phyloP scores from a whole-genome alignment of 2,329 filamentous ascomycete species.

The Cladosporium phlei region DNA sequence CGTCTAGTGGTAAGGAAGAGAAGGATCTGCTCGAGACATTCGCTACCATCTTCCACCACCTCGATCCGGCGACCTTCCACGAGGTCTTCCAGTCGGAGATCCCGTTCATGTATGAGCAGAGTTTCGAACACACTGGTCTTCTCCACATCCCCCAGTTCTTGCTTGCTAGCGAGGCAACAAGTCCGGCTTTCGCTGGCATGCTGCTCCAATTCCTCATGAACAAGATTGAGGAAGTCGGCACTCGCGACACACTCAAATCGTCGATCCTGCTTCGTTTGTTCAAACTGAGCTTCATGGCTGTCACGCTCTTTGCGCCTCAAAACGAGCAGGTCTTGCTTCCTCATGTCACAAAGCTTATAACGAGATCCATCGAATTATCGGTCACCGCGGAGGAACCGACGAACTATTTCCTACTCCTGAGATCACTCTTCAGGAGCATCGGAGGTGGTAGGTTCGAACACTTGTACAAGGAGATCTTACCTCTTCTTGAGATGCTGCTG shows the following conservation, averaged over 20 bases:
- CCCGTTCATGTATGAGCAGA: slow-evolving; percentile 92
- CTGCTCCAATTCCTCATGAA: slow-evolving; percentile 96
- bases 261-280: slow-evolving; percentile 90
- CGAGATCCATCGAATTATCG: slow-evolving; percentile 92
- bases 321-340: slow-evolving; percentile 95
- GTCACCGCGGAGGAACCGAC: slow-evolving; percentile 95
- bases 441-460: slow-evolving; percentile 96
- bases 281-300: slow-evolving; percentile 98
- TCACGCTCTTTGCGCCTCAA: slow-evolving; percentile 87
- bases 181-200: slow-evolving; percentile 97
- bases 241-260: slow-evolving; percentile 83
- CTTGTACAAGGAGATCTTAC: slow-evolving; percentile 95
- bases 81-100: slow-evolving; percentile 98
- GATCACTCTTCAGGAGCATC: slow-evolving; percentile 92
- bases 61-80: slow-evolving; percentile 96
- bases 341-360: slow-evolving; percentile 95
- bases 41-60: slow-evolving; percentile 95
- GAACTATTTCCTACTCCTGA: slow-evolving; percentile 93
- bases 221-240: slow-evolving; percentile 89
- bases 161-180: slow-evolving; percentile 96
- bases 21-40: slow-evolving; percentile 97
- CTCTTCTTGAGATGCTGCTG: slow-evolving; percentile 91
- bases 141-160: slow-evolving; percentile 97
- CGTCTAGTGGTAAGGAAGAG: slow-evolving; percentile 89
- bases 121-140: slow-evolving; percentile 91